Evolutionary conservation across 805 yeast genomes (phyloP), one percentile per base, ranked within the genome.

Genomic region (Kazachstania bromeliacearum): DNA sequence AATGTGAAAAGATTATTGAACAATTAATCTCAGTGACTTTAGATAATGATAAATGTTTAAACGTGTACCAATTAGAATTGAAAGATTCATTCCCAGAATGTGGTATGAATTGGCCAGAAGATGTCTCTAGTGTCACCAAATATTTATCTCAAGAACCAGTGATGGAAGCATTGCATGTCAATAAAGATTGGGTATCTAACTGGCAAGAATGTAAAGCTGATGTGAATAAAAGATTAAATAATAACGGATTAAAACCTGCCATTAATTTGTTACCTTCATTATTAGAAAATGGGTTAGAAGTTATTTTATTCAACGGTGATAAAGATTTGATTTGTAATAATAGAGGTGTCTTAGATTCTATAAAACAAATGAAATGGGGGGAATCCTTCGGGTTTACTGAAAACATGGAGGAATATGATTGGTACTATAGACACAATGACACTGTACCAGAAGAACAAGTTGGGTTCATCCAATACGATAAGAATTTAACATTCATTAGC

Each of bases 41-140:
- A 31, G 51, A 55, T 21, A 38, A 34, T 1, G 44, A 43, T 12
- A 40, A 48, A 4, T 89, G 98, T 55, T 46, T 73, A 49, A 92
- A 92, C 60, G 76, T 87, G 71, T 89, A 92, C 55, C 95, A 92
- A 55, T 73, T 74, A 37, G 70, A 80, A 25, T 61, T 81, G 36
- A 65, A 61, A 25, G 96, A 87, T 54, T 59, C 76, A 0, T 85
- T 67, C 48, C 96, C 97, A 0, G 62, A 80, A 0, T 92, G 98
- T 61, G 97, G 97, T 5, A 68, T 75, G 73, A 79, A 81, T 56
- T 92, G 97, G 97, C 98, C 98, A 0, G 70, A 70, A 19, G 80
- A 72, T 44, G 59, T 83, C 41, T 61, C 58, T 0, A 41, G 60
- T 30, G 76, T 81, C 2, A 58, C 66, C 1, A 68, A 72, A 14